These are phyloP conservation scores for Aegilops sharonensis DNA, from an alignment of 176 grass and related monocot species.

Conservation along the genomic window DNA sequence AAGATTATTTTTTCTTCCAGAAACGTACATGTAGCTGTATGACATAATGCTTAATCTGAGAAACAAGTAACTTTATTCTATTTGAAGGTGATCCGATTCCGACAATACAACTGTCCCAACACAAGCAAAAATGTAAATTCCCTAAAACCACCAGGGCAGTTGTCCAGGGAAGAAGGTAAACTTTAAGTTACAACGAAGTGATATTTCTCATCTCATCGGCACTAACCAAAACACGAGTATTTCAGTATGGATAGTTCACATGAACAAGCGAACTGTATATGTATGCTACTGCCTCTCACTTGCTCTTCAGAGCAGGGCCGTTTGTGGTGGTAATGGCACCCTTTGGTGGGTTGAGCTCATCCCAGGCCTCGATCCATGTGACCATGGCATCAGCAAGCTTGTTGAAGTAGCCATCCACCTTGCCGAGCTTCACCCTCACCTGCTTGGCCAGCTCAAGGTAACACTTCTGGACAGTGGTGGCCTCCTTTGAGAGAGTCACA, in stretches of 20 bases:
- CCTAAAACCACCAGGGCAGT: not conserved
- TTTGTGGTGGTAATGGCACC: conserved; percentile 11
- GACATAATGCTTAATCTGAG: not conserved
- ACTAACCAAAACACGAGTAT: conserved; percentile 32
- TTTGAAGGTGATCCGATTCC: not conserved
- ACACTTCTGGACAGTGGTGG: conserved; percentile 52
- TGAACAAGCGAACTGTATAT: not conserved
- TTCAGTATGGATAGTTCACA: conserved; percentile 21
- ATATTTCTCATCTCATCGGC: conserved; percentile 27
- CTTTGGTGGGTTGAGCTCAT: conserved; percentile 57
- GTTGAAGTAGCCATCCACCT: conserved; percentile 63
- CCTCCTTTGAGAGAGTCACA: conserved; percentile 45
- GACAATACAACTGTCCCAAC: conserved; percentile 33
- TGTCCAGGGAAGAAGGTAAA: conserved; percentile 8
- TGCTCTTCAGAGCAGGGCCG: conserved; percentile 14
- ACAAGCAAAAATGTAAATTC: not conserved
- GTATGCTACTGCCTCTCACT: conserved; percentile 29
- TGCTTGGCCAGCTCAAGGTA: conserved; percentile 63
- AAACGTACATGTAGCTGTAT: not conserved
- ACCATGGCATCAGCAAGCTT: conserved; percentile 68
- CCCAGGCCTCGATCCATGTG: conserved; percentile 76
- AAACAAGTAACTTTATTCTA: conserved; percentile 37
- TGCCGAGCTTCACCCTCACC: conserved; percentile 47
- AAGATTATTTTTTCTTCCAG: not conserved
- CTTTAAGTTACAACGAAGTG: conserved; percentile 32